Conservation (phyloP, 2,329 filamentous ascomycete species). For the Fusarium equiseti region DNA sequence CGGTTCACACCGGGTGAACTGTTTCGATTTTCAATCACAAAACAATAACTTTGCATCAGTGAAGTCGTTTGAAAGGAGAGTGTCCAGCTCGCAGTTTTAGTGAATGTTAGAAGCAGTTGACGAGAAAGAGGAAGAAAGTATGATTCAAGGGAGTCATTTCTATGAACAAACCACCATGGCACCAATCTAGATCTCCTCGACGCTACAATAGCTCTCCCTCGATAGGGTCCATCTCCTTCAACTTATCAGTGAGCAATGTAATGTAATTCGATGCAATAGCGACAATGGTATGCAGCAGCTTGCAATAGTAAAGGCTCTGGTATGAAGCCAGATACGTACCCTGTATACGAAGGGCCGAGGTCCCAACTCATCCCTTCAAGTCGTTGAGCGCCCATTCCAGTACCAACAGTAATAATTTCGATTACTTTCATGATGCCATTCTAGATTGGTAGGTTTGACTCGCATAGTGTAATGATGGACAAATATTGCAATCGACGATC, state of each 20-base stretch:
- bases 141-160: neutral
- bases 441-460: neutral
- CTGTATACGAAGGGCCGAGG: slow-evolving; percentile 10
- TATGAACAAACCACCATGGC: slow-evolving; percentile 2
- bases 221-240: slow-evolving; percentile 1
- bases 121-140: slow-evolving; percentile 18
- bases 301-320: slow-evolving; percentile 28
- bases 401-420: neutral
- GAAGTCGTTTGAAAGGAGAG: neutral
- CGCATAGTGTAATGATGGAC: neutral
- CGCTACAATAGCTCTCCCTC: slow-evolving; percentile 24
- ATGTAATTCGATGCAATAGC: slow-evolving; percentile 2
- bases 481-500: neutral
- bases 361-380: slow-evolving; percentile 16
- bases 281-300: slow-evolving; percentile 27
- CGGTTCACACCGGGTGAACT: slow-evolving; percentile 25
- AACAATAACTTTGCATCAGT: neutral
- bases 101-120: slow-evolving; percentile 7
- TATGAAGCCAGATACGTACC: slow-evolving; percentile 28
- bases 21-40: neutral
- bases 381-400: slow-evolving; percentile 36
- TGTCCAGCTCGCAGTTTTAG: neutral
- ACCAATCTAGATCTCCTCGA: neutral
- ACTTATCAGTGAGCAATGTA: neutral
- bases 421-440: neutral